A percentile compares a stretch with the other conserved stretches of the same genome.
These are phyloP conservation scores for Mesotaenium endlicherianum DNA, from an alignment of 139 green algal species.

Conservation along the genomic window DNA sequence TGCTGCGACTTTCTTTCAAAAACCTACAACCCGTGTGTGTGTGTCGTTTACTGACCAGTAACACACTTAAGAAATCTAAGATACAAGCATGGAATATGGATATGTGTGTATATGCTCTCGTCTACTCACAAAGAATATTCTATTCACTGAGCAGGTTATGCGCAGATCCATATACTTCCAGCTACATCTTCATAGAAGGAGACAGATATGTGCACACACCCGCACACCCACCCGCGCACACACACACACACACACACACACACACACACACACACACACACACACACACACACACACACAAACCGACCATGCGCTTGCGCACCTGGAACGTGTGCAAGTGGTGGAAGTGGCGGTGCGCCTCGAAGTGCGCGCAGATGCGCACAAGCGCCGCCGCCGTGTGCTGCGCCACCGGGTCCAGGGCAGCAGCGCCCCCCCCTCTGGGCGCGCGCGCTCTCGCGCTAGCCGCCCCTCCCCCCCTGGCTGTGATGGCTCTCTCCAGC, in stretches of 20 bases:
- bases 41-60: no score
- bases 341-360: slow-evolving; percentile 37
- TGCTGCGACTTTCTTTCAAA: no score
- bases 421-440: neutral
- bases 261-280: neutral
- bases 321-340: slow-evolving; percentile 42
- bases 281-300: neutral
- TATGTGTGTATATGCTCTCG: no score
- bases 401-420: neutral
- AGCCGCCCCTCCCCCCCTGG: neutral
- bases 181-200: no score
- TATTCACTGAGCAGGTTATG: no score
- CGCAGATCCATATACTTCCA: no score
- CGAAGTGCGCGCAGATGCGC: slow-evolving; percentile 36
- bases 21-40: no score
- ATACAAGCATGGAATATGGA: no score
- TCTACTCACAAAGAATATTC: no score
- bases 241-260: neutral
- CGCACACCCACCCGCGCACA: neutral
- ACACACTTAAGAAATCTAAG: no score
- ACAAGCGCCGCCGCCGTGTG: slow-evolving; percentile 4
- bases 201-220: neutral
- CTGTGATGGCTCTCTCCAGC: slow-evolving; percentile 21
- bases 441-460: neutral
- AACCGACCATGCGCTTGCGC: neutral